A percentile compares a stretch with the other conserved stretches of the same genome.
Evolutionary conservation across 331 rosid genomes (phyloP).

Genomic region (Arachis monticola): DNA sequence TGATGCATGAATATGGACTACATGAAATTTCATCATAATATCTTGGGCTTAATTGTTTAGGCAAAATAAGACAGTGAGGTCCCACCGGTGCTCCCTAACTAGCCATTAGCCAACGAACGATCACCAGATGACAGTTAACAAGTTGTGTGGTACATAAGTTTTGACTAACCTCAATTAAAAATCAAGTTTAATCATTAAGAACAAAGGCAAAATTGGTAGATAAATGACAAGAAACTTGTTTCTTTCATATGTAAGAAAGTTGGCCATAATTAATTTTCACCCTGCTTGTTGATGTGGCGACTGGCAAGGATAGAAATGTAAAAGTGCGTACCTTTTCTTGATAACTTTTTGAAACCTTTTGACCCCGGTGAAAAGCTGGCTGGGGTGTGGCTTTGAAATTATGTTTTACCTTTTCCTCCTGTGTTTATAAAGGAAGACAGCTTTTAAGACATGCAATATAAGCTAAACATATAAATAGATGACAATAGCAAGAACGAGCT

Average conservation of each 20-base stretch:
- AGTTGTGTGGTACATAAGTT: constrained; percentile 16
- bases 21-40: constrained; percentile 25
- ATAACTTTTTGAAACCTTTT: constrained; percentile 46
- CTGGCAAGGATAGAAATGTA: background rate
- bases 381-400: constrained; percentile 56
- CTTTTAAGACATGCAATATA: constrained; percentile 27
- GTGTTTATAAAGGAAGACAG: constrained; percentile 31
- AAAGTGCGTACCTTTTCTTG: constrained; percentile 54
- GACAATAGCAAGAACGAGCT: background rate
- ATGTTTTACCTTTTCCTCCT: constrained; percentile 57
- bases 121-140: background rate
- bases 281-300: background rate
- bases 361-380: constrained; percentile 48
- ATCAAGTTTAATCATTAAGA: background rate
- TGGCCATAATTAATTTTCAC: background rate
- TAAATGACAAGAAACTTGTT: background rate
- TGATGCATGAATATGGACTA: constrained; percentile 21
- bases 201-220: background rate
- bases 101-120: background rate
- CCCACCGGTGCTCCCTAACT: constrained; percentile 23
- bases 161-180: constrained; percentile 21
- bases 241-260: background rate
- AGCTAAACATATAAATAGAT: background rate
- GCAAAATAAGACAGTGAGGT: constrained; percentile 6
- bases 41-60: background rate